Evolutionary conservation across 768 basidiomycete genomes (phyloP).

Genomic region (Suillus plorans): DNA sequence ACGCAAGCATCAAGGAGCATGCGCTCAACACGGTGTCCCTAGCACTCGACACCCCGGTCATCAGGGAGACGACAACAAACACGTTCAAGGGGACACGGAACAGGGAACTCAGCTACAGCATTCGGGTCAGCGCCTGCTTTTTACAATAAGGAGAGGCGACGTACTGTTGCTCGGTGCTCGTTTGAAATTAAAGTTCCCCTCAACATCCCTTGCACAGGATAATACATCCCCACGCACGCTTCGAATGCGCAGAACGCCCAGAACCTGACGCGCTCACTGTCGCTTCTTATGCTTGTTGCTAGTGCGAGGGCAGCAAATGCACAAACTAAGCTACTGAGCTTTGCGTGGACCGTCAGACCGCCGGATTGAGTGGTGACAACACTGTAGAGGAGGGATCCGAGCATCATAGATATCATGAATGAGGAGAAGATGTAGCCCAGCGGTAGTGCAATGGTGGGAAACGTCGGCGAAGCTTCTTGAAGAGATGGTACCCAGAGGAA

Average conservation of each 20-base stretch:
- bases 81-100: constrained; percentile 76
- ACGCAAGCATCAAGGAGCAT: constrained; percentile 53
- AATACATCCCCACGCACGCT: constrained; percentile 78
- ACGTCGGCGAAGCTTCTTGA: constrained; percentile 53
- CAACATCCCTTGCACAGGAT: constrained; percentile 75
- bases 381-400: constrained; percentile 72
- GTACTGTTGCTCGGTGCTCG: constrained; percentile 72
- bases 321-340: constrained; percentile 64
- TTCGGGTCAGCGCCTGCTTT: not conserved
- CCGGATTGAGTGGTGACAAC: constrained; percentile 34
- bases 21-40: constrained; percentile 59
- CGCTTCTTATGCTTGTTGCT: constrained; percentile 44
- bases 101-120: constrained; percentile 56
- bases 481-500: constrained; percentile 80
- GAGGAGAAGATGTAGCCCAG: constrained; percentile 79
- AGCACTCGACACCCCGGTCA: constrained; percentile 69
- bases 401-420: constrained; percentile 83
- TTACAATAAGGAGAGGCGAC: constrained; percentile 19
- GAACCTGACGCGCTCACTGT: constrained; percentile 52
- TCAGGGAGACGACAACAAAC: constrained; percentile 67
- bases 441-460: constrained; percentile 46
- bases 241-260: constrained; percentile 77
- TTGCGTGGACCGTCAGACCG: constrained; percentile 57
- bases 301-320: constrained; percentile 58
- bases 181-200: constrained; percentile 65